Base-by-base conservation (phyloP, 441 rosid species). In the Aquilaria agallochum region DNA sequence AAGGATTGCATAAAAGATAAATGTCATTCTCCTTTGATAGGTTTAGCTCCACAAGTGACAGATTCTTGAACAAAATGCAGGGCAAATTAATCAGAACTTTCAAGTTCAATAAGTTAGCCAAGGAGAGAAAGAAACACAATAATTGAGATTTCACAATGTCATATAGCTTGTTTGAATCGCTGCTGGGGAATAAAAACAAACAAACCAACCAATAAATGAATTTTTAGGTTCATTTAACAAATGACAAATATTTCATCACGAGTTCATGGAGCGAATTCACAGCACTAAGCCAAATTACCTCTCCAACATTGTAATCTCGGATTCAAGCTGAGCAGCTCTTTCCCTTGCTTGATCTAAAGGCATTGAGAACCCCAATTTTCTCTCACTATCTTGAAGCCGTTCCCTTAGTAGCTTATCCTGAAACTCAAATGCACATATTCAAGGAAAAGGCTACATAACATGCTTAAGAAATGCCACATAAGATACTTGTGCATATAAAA, bases 341-440 rank as follows among this genome's bases (percentile, higher is more conserved):
- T 85, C 92, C 67, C 75, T 85, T 55, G 95, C 97, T 42, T 74
- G 83, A 47, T 81, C 88, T 60, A 85, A 67, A 63, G 97, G 97
- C 96, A 95, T 95, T 7, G 99, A 89, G 42, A 68, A 76, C 58
- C 99, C 97, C 80, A 91, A 74, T 76, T 91, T 91, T 68, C n/a
- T 63, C 57, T 95, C 97, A 31, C 97, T 89, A 49, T 88, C 96
- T 69, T 86, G 85, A 72, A 95, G 96, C 59, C 91, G 78, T 63
- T 78, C 80, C 77, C 97, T 88, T 68, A 88, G 72, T 71, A 80
- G 80, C 78, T 86, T 92, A 67, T 95, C 99, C 99, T 95, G 83
- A 31, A 58, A 72, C 51, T 62, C 68, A 64, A 36, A n/a, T 53
- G 50, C 49, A 30, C 56, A 58, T 4, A 40, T 10, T 40, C 9